phyloP scores from a whole-genome alignment of 169 alveolate genomes.

The Miamiensis avidus region DNA sequence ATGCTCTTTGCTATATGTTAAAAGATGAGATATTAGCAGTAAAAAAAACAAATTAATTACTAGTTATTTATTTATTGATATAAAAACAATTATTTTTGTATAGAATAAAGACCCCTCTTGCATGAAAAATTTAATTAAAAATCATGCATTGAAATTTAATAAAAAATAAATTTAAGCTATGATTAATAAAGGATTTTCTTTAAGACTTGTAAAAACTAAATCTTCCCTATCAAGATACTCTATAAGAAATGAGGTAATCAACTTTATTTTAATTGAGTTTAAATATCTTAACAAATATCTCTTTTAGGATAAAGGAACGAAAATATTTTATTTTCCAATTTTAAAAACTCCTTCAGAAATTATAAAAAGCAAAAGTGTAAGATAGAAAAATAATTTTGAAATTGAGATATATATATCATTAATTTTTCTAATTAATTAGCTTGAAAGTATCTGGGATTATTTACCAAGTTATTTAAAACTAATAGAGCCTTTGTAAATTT shows the following conservation, averaged over 20 bases:
- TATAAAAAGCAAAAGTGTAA: neutral
- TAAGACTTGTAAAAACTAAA: neutral
- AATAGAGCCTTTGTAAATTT: neutral
- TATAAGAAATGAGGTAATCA: neutral
- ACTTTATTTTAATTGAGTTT: too few species aligned
- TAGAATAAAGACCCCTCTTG: neutral
- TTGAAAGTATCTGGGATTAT: neutral
- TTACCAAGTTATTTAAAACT: neutral
- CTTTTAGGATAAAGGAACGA: neutral
- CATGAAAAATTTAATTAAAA: neutral
- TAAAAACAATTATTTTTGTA: too few species aligned
- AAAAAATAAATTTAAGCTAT: neutral
- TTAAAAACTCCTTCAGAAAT: neutral
- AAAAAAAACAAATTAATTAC: neutral
- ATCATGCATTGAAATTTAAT: too few species aligned
- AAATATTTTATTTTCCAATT: neutral
- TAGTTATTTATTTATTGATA: too few species aligned
- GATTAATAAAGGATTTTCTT: neutral
- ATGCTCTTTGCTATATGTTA: slow-evolving; percentile 23
- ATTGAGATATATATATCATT: neutral
- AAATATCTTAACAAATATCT: too few species aligned
- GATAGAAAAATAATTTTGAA: too few species aligned
- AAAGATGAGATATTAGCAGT: slow-evolving; percentile 20
- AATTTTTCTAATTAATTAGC: neutral
- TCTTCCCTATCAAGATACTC: neutral